These are phyloP conservation scores for Teratosphaeria gauchensis DNA, from an alignment of 2,329 filamentous ascomycete genomes.

Conservation along the genomic window DNA sequence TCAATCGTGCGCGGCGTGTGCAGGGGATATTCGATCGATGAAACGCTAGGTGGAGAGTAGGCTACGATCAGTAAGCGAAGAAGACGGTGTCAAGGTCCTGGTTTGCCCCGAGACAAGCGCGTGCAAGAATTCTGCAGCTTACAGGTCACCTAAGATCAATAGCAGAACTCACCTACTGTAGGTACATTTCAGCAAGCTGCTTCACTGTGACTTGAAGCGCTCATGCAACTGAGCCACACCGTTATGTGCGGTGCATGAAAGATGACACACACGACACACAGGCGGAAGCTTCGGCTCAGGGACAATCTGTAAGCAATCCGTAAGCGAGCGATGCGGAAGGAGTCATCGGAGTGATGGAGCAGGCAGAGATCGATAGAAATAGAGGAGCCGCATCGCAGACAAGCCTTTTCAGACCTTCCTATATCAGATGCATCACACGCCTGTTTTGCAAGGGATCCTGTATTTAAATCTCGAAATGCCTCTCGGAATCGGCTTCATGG, in stretches of 20 bases:
- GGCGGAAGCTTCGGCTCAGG: no score
- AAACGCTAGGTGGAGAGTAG: neutral
- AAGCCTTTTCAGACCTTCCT: no score
- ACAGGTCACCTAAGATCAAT: neutral
- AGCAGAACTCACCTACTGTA: no score
- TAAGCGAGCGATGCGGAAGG: no score
- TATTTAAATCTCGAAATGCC: constrained; percentile 6
- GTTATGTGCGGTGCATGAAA: neutral
- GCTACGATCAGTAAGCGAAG: neutral
- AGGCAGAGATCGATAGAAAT: no score
- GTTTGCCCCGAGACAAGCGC: neutral
- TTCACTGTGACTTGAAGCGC: no score
- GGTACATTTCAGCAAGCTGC: no score
- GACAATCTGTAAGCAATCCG: no score
- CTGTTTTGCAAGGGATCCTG: neutral
- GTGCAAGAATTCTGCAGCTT: neutral
- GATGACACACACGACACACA: no score
- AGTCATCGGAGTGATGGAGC: no score
- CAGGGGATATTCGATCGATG: neutral
- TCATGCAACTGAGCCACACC: neutral
- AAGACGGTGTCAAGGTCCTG: neutral
- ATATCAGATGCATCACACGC: no score
- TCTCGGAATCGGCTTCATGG: constrained; percentile 11
- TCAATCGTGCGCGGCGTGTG: neutral
- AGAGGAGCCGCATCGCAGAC: no score